Conservation (phyloP, 139 green algal species). For the Tetradesmus obliquus region DNA sequence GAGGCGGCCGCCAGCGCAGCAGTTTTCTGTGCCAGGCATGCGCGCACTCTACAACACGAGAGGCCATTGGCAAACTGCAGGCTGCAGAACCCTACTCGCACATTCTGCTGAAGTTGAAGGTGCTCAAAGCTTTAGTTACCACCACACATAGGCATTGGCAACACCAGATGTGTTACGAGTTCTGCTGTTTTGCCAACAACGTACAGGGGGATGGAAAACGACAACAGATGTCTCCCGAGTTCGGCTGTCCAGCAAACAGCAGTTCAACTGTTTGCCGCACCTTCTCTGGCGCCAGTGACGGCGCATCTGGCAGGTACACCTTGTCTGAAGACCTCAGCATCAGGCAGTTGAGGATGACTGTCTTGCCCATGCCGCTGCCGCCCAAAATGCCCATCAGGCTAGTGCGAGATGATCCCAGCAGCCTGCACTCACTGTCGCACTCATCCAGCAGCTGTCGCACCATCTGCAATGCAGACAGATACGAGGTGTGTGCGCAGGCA, state of each 20-base stretch:
- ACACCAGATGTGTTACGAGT: too few relatives aligned
- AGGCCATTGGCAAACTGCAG: too few relatives aligned
- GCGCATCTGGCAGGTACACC: background rate
- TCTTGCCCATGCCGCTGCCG: background rate
- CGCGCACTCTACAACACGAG: too few relatives aligned
- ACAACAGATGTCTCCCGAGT: too few relatives aligned
- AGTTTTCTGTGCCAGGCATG: too few relatives aligned
- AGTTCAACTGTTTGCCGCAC: background rate
- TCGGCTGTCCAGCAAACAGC: too few relatives aligned
- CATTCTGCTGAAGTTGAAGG: too few relatives aligned
- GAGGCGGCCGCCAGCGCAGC: too few relatives aligned
- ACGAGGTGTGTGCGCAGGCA: background rate
- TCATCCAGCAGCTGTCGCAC: background rate
- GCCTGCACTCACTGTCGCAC: background rate
- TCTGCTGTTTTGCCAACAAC: too few relatives aligned
- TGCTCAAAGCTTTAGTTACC: too few relatives aligned
- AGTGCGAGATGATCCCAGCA: background rate
- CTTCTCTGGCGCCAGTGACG: background rate
- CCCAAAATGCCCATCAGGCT: background rate
- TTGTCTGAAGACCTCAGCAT: background rate
- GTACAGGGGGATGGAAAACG: background rate
- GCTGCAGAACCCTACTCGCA: too few relatives aligned
- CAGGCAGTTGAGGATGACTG: conserved; percentile 3
- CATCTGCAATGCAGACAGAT: background rate
- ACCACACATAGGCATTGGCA: too few relatives aligned